Base-by-base conservation (phyloP, 495 filamentous ascomycete species). In the Penicillium paradoxum region DNA sequence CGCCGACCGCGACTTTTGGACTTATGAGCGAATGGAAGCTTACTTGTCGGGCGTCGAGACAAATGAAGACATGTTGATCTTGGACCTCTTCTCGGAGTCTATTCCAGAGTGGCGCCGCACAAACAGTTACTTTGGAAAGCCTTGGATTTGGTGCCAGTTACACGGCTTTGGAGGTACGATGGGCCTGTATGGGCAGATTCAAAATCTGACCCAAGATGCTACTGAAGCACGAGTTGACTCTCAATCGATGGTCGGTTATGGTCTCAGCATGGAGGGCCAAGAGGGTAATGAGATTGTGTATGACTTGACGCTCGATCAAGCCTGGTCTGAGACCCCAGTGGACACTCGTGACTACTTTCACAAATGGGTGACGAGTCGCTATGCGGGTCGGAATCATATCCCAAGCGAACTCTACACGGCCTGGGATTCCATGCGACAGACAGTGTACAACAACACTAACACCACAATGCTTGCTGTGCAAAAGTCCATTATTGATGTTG, bases 221-320 rank as follows among this genome's bases (percentile, higher is more conserved):
- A 73, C 77, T 10, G 64, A 74, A 41, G 77, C 78, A 0, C 58
- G 73, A 2, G 45, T 57, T 14, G 65, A 69, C 32, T 70, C 69
- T 0, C 62, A 62, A 4, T 69, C 64, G 6, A 52, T 79, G 37
- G 66, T 76, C 14, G 78, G 78, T 6, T 74, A 75, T 36, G 74
- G 76, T 6, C 60, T 76, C 15, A 75, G 71, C 8, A 72, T 73
- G 46, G 78, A 79, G 51, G 77, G 75, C 6, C 78, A 79, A 48
- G 77, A 80, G 50, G 76, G 76, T n/a, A 81, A 81, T 47, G 75
- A 81, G 37, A 73, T 81, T 49, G 69, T 80, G 49, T 80, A 80
- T 49, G 65, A 75, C 47, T 58, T 80, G 7, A 57, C 80, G 0
- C 64, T 81, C 5, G 74, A 77, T 33, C 77, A 81, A 58, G 76